Percentiles rank a stretch among this genome's conserved stretches.
These are phyloP conservation scores for Neophaeococcomyces mojaviensis DNA, from an alignment of 2,329 filamentous ascomycete genomes.

Conservation along the genomic window DNA sequence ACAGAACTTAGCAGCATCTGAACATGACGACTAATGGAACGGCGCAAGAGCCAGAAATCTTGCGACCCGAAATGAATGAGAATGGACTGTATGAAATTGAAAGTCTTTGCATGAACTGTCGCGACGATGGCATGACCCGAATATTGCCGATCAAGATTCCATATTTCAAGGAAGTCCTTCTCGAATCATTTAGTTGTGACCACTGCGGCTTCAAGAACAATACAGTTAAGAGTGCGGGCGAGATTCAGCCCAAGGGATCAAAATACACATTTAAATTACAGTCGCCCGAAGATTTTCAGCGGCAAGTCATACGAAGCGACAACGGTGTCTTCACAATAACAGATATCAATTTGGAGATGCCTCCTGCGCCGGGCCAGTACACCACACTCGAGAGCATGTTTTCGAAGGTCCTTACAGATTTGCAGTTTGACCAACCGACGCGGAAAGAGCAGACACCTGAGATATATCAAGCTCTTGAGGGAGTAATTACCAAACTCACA, in stretches of 20 bases:
- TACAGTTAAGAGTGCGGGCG: constrained; percentile 85
- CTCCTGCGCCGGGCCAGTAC: constrained; percentile 79
- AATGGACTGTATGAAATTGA: constrained; percentile 46
- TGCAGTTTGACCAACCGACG: constrained; percentile 73
- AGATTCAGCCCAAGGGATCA: constrained; percentile 81
- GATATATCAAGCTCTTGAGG: constrained; percentile 67
- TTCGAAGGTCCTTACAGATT: constrained; percentile 66
- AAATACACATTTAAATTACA: constrained; percentile 79
- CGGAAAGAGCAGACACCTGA: constrained; percentile 73
- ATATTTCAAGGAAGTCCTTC: constrained; percentile 93
- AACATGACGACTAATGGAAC: constrained; percentile 10
- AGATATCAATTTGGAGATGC: constrained; percentile 88
- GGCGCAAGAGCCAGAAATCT: constrained; percentile 13
- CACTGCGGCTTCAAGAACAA: constrained; percentile 86
- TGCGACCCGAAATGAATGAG: constrained; percentile 15
- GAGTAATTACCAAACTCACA: constrained; percentile 64
- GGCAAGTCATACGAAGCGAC: constrained; percentile 90
- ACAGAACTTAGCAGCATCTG: not conserved
- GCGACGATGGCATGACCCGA: constrained; percentile 72
- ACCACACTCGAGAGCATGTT: constrained; percentile 90
- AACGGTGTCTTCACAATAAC: constrained; percentile 78
- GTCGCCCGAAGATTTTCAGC: constrained; percentile 63
- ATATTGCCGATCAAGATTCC: constrained; percentile 88
- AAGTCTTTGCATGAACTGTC: constrained; percentile 80
- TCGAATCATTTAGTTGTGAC: constrained; percentile 93